Evolutionary conservation across 805 yeast genomes (phyloP).

Genomic region (Debaryomyces tyrocola): DNA sequence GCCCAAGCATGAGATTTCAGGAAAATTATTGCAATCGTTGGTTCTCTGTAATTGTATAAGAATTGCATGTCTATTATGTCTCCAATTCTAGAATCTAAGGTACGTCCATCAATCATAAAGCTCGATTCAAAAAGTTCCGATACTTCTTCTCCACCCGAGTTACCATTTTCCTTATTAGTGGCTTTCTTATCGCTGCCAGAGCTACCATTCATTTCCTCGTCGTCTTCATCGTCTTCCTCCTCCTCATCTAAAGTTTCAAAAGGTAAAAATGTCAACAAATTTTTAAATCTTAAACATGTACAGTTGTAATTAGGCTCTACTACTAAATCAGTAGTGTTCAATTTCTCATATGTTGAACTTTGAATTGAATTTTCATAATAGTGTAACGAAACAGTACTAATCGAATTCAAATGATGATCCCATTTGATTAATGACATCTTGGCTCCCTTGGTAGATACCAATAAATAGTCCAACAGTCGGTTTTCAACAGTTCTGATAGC

Average conservation of each 20-base stretch:
- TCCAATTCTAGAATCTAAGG: constrained; percentile 56
- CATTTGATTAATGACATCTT: constrained; percentile 76
- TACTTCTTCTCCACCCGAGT: constrained; percentile 4
- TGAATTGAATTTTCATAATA: constrained; percentile 75
- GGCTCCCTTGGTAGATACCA: constrained; percentile 70
- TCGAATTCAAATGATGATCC: constrained; percentile 51
- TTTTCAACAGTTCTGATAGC: constrained; percentile 48
- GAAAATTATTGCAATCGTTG: constrained; percentile 73
- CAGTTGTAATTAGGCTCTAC: constrained; percentile 63
- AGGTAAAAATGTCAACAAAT: constrained; percentile 71
- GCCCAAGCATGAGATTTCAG: constrained; percentile 69
- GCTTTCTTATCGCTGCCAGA: constrained; percentile 11
- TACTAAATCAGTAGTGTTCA: constrained; percentile 45
- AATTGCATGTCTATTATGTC: constrained; percentile 73
- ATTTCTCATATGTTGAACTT: constrained; percentile 45
- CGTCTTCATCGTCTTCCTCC: constrained; percentile 24
- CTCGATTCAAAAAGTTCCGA: constrained; percentile 48
- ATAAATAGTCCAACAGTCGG: constrained; percentile 55
- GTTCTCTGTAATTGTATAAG: constrained; percentile 72
- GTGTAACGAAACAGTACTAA: constrained; percentile 80
- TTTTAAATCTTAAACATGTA: constrained; percentile 61
- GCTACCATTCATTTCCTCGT: constrained; percentile 10
- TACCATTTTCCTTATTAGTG: constrained; percentile 5
- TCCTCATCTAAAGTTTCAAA: constrained; percentile 45
- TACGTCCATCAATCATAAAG: constrained; percentile 55